Conservation (phyloP, 2,329 filamentous ascomycete species). For the Hypoxylon rubiginosum region DNA sequence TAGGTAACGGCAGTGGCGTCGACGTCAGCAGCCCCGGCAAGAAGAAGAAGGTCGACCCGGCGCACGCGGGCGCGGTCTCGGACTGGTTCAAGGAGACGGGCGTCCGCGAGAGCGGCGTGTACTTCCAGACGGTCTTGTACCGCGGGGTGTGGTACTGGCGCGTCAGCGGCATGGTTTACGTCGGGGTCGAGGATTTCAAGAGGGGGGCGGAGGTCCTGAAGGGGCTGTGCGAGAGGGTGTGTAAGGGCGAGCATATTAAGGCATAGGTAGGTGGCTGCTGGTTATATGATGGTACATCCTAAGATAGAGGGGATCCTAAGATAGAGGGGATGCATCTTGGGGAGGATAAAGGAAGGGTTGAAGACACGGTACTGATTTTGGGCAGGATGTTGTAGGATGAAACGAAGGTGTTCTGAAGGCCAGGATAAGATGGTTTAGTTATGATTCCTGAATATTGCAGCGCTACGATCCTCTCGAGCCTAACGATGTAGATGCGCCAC, state of each 20-base stretch:
- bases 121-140: slow-evolving; percentile 69
- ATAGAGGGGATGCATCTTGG: no score
- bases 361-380: no score
- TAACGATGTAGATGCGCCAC: not conserved
- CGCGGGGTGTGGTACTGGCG: slow-evolving; percentile 70
- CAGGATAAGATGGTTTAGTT: not conserved
- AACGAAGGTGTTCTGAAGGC: not conserved
- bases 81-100: slow-evolving; percentile 62
- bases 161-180: slow-evolving; percentile 74
- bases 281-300: not conserved
- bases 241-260: slow-evolving; percentile 53
- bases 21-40: no score
- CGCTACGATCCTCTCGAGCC: not conserved
- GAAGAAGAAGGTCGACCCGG: slow-evolving; percentile 54
- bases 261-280: no score
- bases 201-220: slow-evolving; percentile 45
- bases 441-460: not conserved
- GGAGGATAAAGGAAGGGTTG: no score
- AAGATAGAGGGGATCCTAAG: no score
- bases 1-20: slow-evolving; percentile 26
- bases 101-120: slow-evolving; percentile 63
- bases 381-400: not conserved
- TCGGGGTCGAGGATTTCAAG: slow-evolving; percentile 71
- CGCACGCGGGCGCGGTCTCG: slow-evolving; percentile 52
- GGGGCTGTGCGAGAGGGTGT: slow-evolving; percentile 58